phyloP scores from a whole-genome alignment of 2,329 filamentous ascomycete genomes.

The Aspergillus puulaauensis region DNA sequence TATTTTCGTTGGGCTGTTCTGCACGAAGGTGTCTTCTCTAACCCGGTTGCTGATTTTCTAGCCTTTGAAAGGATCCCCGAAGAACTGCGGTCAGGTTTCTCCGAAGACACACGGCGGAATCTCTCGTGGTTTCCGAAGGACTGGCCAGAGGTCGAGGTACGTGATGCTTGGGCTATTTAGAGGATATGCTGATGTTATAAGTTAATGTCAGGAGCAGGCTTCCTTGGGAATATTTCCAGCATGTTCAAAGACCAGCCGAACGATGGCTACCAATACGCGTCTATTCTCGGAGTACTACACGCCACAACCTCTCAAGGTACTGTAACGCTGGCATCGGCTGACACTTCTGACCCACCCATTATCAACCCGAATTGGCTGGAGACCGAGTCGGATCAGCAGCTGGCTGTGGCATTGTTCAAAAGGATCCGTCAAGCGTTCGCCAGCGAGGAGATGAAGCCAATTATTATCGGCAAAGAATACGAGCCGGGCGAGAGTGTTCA shows the following conservation, averaged over 20 bases:
- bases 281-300: conserved; percentile 34
- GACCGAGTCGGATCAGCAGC: conserved; percentile 41
- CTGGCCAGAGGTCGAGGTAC: conserved; percentile 39
- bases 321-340: conserved; percentile 41
- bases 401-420: conserved; percentile 44
- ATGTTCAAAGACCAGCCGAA: conserved; percentile 9
- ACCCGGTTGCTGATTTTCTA: conserved; percentile 25
- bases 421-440: conserved; percentile 39
- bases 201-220: conserved; percentile 23
- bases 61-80: conserved; percentile 36
- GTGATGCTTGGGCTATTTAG: background rate
- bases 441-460: conserved; percentile 21
- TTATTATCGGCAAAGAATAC: conserved; percentile 34
- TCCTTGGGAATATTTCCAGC: conserved; percentile 15
- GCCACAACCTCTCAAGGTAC: conserved; percentile 47
- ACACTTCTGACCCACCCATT: conserved; percentile 36
- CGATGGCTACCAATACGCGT: conserved; percentile 34
- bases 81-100: conserved; percentile 19
- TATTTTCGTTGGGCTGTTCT: conserved; percentile 1
- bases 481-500: conserved; percentile 36
- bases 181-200: background rate
- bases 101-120: conserved; percentile 13
- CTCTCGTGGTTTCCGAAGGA: conserved; percentile 29
- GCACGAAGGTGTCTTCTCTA: conserved; percentile 20
- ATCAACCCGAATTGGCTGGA: conserved; percentile 50